Evolutionary conservation across 108 stramenopile species (phyloP), one percentile per base, ranked within the genome.

Genomic region (Conticribra guillardii): DNA sequence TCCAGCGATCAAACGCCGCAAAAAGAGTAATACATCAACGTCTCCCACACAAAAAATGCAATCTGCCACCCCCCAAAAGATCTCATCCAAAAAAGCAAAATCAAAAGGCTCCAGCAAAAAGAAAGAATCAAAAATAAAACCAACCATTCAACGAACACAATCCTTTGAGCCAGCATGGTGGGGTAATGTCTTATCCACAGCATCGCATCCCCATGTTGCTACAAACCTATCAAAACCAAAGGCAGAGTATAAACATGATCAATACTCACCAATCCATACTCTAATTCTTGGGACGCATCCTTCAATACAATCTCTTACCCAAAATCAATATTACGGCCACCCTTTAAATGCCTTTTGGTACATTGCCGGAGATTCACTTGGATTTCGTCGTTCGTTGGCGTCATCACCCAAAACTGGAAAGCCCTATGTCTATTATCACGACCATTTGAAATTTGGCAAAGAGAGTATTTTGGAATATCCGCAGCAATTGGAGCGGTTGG

Each of bases 271-370:
- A 16, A 54, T 90, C 14, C 92, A 93, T 60, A 93, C 92, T 28
- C 81, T 93, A 18, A 88, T 93, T 54, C 75, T 93, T 8, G 92
- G 92, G 8, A 88, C 89, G 18, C 88, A 89, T 67, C 89, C 89
- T 28, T 88, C 86, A 3, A 64, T 80, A 19, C 60, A 63, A 17
- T 88, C 87, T 16, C 74, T 90, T 0, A 37, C 73, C 28, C 57
- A 82, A 68, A 67, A 73, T 33, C 77, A 86, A 83, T 85, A 87
- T 54, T 93, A 67, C 64, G 88, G 69, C 15, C 83, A 88, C 67
- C 77, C 85, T 11, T 61, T 80, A 49, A 91, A 91, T 67, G 89
- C 92, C n/a, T 93, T 93, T 73, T 93, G 89, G 89, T 93, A 88
- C 82, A 87, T 93, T 30, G 92, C 86, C 2, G 92, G 92, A 19